These are phyloP conservation scores for Ettlia oleoabundans DNA, from an alignment of 139 green algal species.

Conservation along the genomic window DNA sequence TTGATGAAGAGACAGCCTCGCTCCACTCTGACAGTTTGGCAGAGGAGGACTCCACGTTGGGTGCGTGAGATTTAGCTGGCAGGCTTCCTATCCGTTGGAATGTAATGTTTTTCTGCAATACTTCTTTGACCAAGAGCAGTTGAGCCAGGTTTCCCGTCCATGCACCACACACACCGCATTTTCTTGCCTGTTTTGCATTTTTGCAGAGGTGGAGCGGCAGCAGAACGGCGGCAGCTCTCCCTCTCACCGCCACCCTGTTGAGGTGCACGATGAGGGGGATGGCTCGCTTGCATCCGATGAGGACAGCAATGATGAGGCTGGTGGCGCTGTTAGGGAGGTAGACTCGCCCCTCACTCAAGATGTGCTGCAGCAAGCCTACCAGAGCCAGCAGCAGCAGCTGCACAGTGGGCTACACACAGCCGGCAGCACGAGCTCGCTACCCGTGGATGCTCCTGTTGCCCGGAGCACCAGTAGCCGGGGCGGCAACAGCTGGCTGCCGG, in stretches of 20 bases:
- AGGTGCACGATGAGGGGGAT: slow-evolving; percentile 37
- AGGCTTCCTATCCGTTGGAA: too few species aligned
- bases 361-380: slow-evolving; percentile 4
- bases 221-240: too few species aligned
- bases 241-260: background rate
- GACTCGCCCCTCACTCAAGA: slow-evolving; percentile 16
- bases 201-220: too few species aligned
- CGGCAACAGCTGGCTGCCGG: slow-evolving; percentile 17
- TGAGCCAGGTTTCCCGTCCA: too few species aligned
- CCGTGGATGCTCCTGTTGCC: background rate
- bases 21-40: background rate
- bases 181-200: too few species aligned
- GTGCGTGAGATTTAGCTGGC: too few species aligned
- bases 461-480: slow-evolving; percentile 2
- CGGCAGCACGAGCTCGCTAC: background rate
- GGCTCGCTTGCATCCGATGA: slow-evolving; percentile 36
- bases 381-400: slow-evolving; percentile 10
- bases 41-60: too few species aligned
- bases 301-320: background rate
- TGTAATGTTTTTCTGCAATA: too few species aligned
- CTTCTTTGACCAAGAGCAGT: too few species aligned
- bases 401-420: background rate
- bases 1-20: slow-evolving; percentile 8
- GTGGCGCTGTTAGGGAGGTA: background rate
- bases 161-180: too few species aligned